A percentile compares a stretch with the other conserved stretches of the same genome.
Conservation (phyloP, 257 asterid genomes). For the Nicotiana knightiana region DNA sequence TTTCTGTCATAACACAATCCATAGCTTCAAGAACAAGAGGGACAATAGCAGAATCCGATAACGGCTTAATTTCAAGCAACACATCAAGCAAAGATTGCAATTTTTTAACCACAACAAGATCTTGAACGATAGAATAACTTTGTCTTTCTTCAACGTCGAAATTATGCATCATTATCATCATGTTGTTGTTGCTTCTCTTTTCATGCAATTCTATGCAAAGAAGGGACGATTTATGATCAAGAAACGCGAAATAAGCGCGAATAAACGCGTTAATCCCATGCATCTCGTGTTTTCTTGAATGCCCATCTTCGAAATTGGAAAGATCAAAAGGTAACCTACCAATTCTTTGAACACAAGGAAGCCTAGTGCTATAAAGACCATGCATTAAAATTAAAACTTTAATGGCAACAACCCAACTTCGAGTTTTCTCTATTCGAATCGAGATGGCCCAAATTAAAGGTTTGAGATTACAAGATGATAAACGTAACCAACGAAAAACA, state of each 20-base stretch:
- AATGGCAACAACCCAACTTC: constrained; percentile 64
- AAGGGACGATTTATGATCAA: constrained; percentile 53
- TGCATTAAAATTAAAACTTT: constrained; percentile 68
- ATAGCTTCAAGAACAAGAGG: constrained; percentile 56
- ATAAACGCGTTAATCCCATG: constrained; percentile 54
- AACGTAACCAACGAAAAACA: constrained; percentile 57
- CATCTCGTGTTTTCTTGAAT: constrained; percentile 16
- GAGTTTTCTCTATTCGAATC: constrained; percentile 41
- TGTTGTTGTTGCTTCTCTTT: constrained; percentile 6
- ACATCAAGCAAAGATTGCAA: constrained; percentile 52
- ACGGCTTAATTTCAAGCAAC: constrained; percentile 56
- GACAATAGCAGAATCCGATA: constrained; percentile 23
- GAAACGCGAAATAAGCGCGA: constrained; percentile 58
- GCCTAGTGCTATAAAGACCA: constrained; percentile 28
- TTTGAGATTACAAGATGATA: constrained; percentile 51
- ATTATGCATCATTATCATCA: background rate
- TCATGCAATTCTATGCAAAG: constrained; percentile 30
- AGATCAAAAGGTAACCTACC: constrained; percentile 80
- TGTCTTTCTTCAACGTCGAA: background rate
- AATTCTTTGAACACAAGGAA: constrained; percentile 33
- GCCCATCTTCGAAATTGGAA: constrained; percentile 49
- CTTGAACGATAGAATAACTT: constrained; percentile 23
- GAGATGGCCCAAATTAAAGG: constrained; percentile 65
- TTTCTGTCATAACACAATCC: constrained; percentile 59
- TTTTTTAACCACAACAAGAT: constrained; percentile 39